Conservation (phyloP, 78 protist genomes). For the Creolimax fragrantissima region DNA sequence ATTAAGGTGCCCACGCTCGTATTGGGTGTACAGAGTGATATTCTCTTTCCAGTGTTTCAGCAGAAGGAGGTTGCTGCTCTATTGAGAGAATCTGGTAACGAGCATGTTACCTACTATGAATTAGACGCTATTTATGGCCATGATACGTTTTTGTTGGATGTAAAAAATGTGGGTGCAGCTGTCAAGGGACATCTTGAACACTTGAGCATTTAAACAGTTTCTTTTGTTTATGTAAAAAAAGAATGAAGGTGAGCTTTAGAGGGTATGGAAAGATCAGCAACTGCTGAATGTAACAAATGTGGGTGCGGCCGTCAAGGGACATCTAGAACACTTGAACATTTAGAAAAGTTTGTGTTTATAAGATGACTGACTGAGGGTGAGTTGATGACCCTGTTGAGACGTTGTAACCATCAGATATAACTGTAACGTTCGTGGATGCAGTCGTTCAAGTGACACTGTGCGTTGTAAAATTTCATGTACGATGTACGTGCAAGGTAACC, state of each 20-base stretch:
- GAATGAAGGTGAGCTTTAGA: too few relatives aligned
- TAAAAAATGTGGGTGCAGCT: constrained; percentile 25
- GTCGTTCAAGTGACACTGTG: too few relatives aligned
- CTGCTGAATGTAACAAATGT: constrained; percentile 27
- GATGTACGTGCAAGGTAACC: too few relatives aligned
- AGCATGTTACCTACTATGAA: constrained; percentile 26
- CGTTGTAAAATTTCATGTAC: too few relatives aligned
- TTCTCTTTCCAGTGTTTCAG: constrained; percentile 39
- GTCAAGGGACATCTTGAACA: constrained; percentile 47
- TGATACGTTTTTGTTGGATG: constrained; percentile 43
- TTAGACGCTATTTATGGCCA: constrained; percentile 43
- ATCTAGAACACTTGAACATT: constrained; percentile 41
- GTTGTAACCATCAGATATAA: too few relatives aligned
- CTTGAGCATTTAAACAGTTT: too few relatives aligned
- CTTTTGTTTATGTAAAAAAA: too few relatives aligned
- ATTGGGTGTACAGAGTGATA: constrained; percentile 34
- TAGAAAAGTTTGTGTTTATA: too few relatives aligned
- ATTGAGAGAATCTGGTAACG: neutral
- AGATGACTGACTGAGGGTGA: too few relatives aligned
- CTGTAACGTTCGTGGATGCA: too few relatives aligned
- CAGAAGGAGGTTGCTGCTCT: constrained; percentile 12
- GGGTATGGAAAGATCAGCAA: too few relatives aligned
- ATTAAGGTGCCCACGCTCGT: constrained; percentile 20
- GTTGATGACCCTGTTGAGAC: too few relatives aligned
- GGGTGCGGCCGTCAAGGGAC: constrained; percentile 42